Base-by-base conservation (phyloP, 2,329 filamentous ascomycete species). In the Paecilomyces sp. region DNA sequence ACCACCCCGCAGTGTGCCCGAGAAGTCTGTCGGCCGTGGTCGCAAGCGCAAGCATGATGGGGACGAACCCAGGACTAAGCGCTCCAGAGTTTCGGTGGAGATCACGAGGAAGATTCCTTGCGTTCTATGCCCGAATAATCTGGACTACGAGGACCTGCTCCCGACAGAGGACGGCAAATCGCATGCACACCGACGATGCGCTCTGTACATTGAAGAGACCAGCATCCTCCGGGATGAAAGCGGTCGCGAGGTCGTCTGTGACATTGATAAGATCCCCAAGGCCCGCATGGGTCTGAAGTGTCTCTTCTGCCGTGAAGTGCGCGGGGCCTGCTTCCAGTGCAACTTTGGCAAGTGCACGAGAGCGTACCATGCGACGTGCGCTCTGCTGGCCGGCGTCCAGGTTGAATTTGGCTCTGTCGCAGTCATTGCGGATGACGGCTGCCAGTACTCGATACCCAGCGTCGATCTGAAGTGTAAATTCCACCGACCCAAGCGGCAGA, bases 311-410 rank as follows among this genome's bases (percentile, higher is more conserved):
- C 90, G 92, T 34, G 95, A 92, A 33, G 95, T 94, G 74, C 90
- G 89, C 60, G 94, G 94, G n/a, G 91, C 91, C 15, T 97, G 93
- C 76, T 95, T 99, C 77, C 93, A 97, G 74, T 99, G 94, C 76
- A 95, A 91, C 0, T 88, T 91, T 66, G 93, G 92, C 79, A 97
- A 96, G 73, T 99, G 94, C 69, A 89, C 91, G 3, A 83, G 94
- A 64, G 89, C 93, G 8, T 99, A 97, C 75, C 94, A 99, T 72
- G 90, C 93, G 15, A 97, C 92, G 1, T 99, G 94, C 72, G 94
- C 94, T 2, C 88, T 92, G 7, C 88, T 93, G 24, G 93, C 92
- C 36, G 94, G 94, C 59, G 92, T 97, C 1, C 90, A 96, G 71
- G 87, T 97, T 55, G 93, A 99, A 71, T 86, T 91, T 67, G 90